phyloP scores from a whole-genome alignment of 2,329 filamentous ascomycete species.

The Aspergillus proliferans region DNA sequence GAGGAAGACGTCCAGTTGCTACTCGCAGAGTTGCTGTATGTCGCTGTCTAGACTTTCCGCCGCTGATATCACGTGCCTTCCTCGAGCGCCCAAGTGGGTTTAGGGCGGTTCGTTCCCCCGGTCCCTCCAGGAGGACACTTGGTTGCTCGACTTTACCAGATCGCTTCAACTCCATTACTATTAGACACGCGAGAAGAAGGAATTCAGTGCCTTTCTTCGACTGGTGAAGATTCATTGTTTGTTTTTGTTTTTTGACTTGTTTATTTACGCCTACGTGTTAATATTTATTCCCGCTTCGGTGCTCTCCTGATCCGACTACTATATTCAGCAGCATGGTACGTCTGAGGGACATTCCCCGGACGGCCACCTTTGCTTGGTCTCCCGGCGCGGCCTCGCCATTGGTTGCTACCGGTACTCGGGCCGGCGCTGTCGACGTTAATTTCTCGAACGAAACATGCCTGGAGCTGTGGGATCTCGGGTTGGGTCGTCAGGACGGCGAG shows the following conservation, averaged over 20 bases:
- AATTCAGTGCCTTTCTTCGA: constrained; percentile 13
- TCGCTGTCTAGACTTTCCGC: constrained; percentile 10
- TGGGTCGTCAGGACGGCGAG: constrained; percentile 68
- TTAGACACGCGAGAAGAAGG: constrained; percentile 27
- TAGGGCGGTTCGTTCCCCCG: constrained; percentile 23
- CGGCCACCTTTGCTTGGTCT: constrained; percentile 96
- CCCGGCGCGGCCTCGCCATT: constrained; percentile 71
- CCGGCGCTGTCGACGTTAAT: constrained; percentile 90
- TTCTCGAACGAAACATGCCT: constrained; percentile 97
- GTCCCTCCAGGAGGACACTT: constrained; percentile 36
- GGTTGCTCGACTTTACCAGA: constrained; percentile 22
- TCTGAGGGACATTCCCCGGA: constrained; percentile 91
- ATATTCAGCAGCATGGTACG: constrained; percentile 67
- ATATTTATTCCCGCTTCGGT: constrained; percentile 7
- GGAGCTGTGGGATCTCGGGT: constrained; percentile 88
- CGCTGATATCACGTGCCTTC: constrained; percentile 29
- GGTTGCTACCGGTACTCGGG: constrained; percentile 87
- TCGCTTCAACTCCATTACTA: constrained; percentile 19
- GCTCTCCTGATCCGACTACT: constrained; percentile 16
- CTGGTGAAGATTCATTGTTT: constrained; percentile 2
- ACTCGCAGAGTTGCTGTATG: too few species aligned
- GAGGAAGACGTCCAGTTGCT: too few species aligned
- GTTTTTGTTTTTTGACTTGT: neutral
- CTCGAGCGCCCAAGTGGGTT: constrained; percentile 18
- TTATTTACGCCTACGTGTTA: too few species aligned